Evolutionary conservation across 805 yeast genomes (phyloP).

Genomic region (Kuraishia floccosa): DNA sequence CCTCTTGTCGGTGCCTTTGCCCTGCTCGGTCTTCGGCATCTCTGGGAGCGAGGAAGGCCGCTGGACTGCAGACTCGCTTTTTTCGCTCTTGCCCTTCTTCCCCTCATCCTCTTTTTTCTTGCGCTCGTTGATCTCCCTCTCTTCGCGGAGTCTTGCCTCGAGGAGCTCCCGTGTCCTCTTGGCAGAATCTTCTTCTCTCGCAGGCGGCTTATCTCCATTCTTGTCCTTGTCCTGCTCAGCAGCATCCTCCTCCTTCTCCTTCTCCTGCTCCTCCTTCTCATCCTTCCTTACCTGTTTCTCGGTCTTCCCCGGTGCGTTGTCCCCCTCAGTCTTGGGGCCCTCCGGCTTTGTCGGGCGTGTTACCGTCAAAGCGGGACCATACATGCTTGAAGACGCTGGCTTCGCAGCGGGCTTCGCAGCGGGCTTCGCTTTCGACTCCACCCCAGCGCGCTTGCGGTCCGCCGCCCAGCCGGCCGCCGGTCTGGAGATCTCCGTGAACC

Average conservation of each 20-base stretch:
- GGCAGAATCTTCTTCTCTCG: background rate
- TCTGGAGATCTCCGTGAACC: slow-evolving; percentile 1
- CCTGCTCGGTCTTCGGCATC: background rate
- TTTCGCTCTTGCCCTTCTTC: too few species aligned
- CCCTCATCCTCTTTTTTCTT: too few species aligned
- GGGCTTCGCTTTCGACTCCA: background rate
- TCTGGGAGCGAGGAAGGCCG: too few species aligned
- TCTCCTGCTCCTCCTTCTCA: background rate
- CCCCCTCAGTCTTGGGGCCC: slow-evolving; percentile 1
- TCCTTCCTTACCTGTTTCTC: background rate
- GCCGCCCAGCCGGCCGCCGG: background rate
- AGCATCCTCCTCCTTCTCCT: background rate
- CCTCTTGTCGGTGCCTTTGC: background rate
- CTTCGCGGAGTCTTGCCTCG: background rate
- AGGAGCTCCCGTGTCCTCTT: background rate
- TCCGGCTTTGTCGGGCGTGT: background rate
- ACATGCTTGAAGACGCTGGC: slow-evolving; percentile 1
- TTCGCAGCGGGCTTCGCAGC: slow-evolving; percentile 1
- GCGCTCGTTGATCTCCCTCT: background rate
- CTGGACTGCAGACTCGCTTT: too few species aligned
- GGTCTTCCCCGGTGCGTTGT: background rate
- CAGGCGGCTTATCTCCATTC: background rate
- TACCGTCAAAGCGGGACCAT: background rate
- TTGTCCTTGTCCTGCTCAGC: background rate
- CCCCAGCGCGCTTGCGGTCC: background rate